Evolutionary conservation across 2,329 filamentous ascomycete genomes (phyloP), one percentile per base, ranked within the genome.

Genomic region (Moelleriella libera): DNA sequence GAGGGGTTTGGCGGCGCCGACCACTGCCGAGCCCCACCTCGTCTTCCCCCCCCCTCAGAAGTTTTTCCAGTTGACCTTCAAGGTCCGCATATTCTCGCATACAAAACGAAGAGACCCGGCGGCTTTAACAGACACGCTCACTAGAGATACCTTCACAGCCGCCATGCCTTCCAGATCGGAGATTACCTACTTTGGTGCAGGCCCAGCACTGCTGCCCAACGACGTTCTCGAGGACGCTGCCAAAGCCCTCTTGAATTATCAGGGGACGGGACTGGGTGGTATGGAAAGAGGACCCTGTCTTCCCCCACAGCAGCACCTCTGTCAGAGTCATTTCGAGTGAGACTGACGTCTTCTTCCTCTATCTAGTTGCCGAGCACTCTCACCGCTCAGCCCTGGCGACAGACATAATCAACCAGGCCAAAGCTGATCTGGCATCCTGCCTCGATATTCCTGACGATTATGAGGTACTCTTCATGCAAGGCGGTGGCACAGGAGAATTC

Each of bases 301-400:
- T n/a, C n/a, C n/a, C n/a, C n/a, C n/a, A n/a, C n/a, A n/a, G n/a
- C n/a, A n/a, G n/a, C n/a, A n/a, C n/a, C n/a, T n/a, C n/a, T n/a
- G n/a, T n/a, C n/a, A n/a, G n/a, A n/a, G n/a, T n/a, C n/a, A n/a
- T n/a, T n/a, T n/a, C n/a, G n/a, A n/a, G n/a, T n/a, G n/a, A n/a
- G n/a, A n/a, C n/a, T n/a, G n/a, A n/a, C n/a, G n/a, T n/a, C n/a
- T n/a, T n/a, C n/a, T n/a, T n/a, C n/a, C n/a, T n/a, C n/a, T n/a
- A n/a, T n/a, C n/a, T n/a, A n/a, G n/a, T 96, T 42, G 87, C 85
- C 52, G 90, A 97, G 66, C 87, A 94, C 63, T 90, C 85, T 8
- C 90, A 97, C 64, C 85, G 90, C 53, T 94, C 86, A 11, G 72
- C 78, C 51, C 76, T 85, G 43, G 90, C 90, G 30, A 76, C 79